These are phyloP conservation scores for Ambrosia hybrid DNA, from an alignment of 140 eudicot species.

Conservation along the genomic window DNA sequence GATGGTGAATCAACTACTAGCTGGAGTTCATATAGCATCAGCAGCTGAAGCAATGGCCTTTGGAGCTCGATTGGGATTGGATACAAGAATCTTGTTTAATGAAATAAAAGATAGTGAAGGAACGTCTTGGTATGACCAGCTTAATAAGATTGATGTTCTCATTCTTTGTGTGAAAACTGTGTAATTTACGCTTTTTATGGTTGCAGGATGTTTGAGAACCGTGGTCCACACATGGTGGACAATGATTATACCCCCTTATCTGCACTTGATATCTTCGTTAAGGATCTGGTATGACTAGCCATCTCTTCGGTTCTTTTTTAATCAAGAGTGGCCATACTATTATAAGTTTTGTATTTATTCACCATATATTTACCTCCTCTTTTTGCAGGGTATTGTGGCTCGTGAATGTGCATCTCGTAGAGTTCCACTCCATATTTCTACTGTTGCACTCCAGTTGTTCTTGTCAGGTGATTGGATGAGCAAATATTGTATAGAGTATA, in stretches of 20 bases:
- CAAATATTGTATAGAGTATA: background rate
- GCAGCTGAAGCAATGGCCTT: constrained; percentile 98
- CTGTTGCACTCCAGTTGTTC: constrained; percentile 85
- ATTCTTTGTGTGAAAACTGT: background rate
- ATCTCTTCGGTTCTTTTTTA: constrained; percentile 2
- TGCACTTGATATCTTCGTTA: constrained; percentile 98
- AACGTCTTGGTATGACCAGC: constrained; percentile 77
- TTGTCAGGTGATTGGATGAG: constrained; percentile 65
- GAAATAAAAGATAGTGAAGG: constrained; percentile 66
- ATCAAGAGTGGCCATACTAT: background rate
- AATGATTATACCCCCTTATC: constrained; percentile 94
- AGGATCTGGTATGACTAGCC: constrained; percentile 60
- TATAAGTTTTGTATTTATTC: background rate
- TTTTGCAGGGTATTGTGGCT: constrained; percentile 87
- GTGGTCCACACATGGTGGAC: constrained; percentile 98
- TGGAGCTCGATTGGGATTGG: constrained; percentile 93
- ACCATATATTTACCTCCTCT: background rate
- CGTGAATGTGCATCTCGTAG: constrained; percentile 83
- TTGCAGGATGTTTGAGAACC: constrained; percentile 99
- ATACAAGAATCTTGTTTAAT: constrained; percentile 76
- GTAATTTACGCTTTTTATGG: constrained; percentile 18
- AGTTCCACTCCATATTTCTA: constrained; percentile 90
- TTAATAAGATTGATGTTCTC: background rate
- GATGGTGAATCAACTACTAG: constrained; percentile 98
- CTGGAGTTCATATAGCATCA: constrained; percentile 99